Evolutionary conservation across 331 rosid genomes (phyloP).

Genomic region (Spiraea crenata): DNA sequence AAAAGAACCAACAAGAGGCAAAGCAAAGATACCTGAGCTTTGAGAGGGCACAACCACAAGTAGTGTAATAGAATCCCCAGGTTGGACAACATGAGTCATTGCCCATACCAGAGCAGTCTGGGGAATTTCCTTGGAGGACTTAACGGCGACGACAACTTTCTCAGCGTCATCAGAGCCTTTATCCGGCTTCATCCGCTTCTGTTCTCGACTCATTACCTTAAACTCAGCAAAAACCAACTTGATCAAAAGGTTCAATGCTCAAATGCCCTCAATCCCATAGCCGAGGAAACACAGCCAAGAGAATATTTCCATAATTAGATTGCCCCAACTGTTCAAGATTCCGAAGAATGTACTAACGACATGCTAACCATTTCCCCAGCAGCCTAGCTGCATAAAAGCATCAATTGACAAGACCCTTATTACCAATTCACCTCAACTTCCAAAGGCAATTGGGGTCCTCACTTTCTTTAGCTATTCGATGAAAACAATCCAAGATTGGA

Average conservation of each 20-base stretch:
- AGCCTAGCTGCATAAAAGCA: slow-evolving; percentile 14
- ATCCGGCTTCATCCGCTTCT: slow-evolving; percentile 70
- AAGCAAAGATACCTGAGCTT: slow-evolving; percentile 59
- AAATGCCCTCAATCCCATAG: slow-evolving; percentile 35
- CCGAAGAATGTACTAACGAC: slow-evolving; percentile 38
- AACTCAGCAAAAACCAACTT: slow-evolving; percentile 10
- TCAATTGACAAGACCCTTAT: slow-evolving; percentile 44
- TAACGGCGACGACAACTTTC: slow-evolving; percentile 94
- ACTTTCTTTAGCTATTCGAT: slow-evolving; percentile 17
- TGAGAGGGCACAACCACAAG: slow-evolving; percentile 95
- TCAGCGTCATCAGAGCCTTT: slow-evolving; percentile 72
- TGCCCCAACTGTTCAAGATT: slow-evolving; percentile 40
- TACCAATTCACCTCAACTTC: slow-evolving; percentile 30
- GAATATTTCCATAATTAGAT: slow-evolving; percentile 28
- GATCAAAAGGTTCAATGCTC: slow-evolving; percentile 36
- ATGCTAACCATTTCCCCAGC: slow-evolving; percentile 30
- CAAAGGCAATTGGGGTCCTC: slow-evolving; percentile 27
- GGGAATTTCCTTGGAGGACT: slow-evolving; percentile 91
- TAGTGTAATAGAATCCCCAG: slow-evolving; percentile 91
- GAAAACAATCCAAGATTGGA: slow-evolving; percentile 40
- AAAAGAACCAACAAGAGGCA: background rate
- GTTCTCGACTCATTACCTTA: slow-evolving; percentile 62
- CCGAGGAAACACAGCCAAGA: slow-evolving; percentile 21
- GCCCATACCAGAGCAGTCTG: slow-evolving; percentile 96
- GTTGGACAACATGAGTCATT: slow-evolving; percentile 95